Base-by-base conservation (phyloP, 441 rosid genomes). In the Pelargonium australe region DNA sequence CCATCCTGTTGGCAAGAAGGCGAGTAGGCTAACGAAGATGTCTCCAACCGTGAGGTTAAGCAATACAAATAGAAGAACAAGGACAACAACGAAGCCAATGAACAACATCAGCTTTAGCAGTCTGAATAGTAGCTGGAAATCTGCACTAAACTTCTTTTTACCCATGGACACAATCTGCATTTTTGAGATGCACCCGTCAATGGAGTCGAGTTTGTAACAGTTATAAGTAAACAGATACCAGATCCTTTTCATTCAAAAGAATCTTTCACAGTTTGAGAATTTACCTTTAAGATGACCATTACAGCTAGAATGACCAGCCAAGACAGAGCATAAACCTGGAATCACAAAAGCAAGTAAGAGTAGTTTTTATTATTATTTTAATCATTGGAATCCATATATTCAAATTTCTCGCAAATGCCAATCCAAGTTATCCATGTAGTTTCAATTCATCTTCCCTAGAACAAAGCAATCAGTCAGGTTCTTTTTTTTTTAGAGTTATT, bases 101-200 rank as follows among this genome's bases (percentile, higher is more conserved):
- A 92, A 92, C 55, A 92, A 85, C 66, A 90, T 76, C 60, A 92
- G 60, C 75, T 92, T 95, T 10, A 90, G 80, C 8, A 95, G 89
- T 78, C 99, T 84, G 86, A 95, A 95, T 93, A 95, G 84, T 41
- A 95, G 87, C 79, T 95, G 99, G 76, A 92, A 95, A 81, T 95
- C 99, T 7, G 97, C 99, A 63, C 98, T 89, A 76, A 95, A 92
- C 72, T 84, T 95, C 87, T 85, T 92, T 77, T 97, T 85, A n/a
- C 99, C 99, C 98, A 87, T 85, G 19, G 97, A 92, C 9, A 90
- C 95, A 53, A 92, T 87, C 96, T 89, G 89, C 83, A 75, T 68
- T 60, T 45, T 9, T 65, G 70, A 65, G 25, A 31, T 60, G 55
- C 63, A 44, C 47, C 25, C 0, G 28, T 68, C 10, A 23, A 28